Evolutionary conservation across 805 yeast species (phyloP), one percentile per base, ranked within the genome.

Genomic region (Wickerhamiella kazuoi): DNA sequence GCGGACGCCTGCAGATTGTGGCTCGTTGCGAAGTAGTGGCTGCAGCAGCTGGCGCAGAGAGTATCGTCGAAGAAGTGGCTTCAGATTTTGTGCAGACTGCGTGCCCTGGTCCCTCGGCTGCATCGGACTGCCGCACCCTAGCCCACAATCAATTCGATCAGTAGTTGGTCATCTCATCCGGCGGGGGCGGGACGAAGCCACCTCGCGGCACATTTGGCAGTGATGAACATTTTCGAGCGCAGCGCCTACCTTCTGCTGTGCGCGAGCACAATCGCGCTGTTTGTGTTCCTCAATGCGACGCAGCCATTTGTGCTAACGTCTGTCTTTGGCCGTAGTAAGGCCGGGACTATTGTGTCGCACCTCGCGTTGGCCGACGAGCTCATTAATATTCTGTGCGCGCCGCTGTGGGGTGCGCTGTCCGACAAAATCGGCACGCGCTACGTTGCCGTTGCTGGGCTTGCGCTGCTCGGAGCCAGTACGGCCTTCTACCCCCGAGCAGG

Each of bases 371-470:
- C 65, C 15, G 84, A 77, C 51, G 84, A 78, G 51, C 42, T 76
- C 8, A 56, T 71, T 0, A 63, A 72, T 4, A 67, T 77, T 37
- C 35, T 63, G 0, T 47, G 65, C 15, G 67, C 79, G 11, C 84
- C 86, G 0, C 54, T 76, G 18, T 57, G 76, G 45, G 87, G 86
- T 3, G 69, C 77, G 0, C 49, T 73, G 21, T 65, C 72, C 46
- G 86, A 78, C 50, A 66, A 68, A 46, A 55, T 75, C 37, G 83
- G 83, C 3, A 62, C 82, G 1, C 65, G 75, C 41, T 56, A 70
- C 19, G 63, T 75, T 13, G 67, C 67, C 34, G 54, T 64, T 11
- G 43, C 51, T 3, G 74, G 81, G 11, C 65, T 74, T 34, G 30
- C 62, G n/a, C 45, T 68, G 11, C 50, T 70, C 26, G 74, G 74